Percentiles rank a stretch among this genome's conserved stretches.
Conservation (phyloP, 78 protist species). For the Dictyostelium capitatum region DNA sequence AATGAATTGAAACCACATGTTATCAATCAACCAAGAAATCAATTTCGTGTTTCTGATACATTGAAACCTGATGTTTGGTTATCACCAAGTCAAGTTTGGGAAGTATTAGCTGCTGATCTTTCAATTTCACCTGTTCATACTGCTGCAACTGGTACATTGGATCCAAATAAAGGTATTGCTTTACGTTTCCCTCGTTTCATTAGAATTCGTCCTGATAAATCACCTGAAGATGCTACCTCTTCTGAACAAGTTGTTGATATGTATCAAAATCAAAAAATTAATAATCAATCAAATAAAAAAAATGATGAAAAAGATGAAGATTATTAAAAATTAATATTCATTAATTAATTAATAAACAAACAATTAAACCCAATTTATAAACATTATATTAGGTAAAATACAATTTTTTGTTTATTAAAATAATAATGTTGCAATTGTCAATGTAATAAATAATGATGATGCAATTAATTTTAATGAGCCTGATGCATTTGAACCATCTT, state of each 20-base stretch:
- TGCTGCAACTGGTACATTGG: conserved; percentile 93
- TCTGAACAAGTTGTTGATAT: conserved; percentile 89
- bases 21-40: conserved; percentile 34
- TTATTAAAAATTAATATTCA: background rate
- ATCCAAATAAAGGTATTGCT: conserved; percentile 96
- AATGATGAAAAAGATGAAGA: conserved; percentile 28
- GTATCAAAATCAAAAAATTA: conserved; percentile 75
- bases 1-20: conserved; percentile 53
- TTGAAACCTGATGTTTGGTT: conserved; percentile 96
- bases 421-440: too few species aligned
- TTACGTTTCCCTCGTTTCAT: conserved; percentile 99
- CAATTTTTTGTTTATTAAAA: too few species aligned
- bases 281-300: background rate
- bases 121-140: conserved; percentile 93
- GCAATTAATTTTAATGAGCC: too few species aligned
- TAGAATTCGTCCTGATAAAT: conserved; percentile 97
- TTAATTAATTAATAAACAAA: background rate
- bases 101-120: conserved; percentile 96
- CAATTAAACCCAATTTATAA: too few species aligned
- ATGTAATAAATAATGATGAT: too few species aligned
- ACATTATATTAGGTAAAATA: too few species aligned
- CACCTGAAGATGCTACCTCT: conserved; percentile 95
- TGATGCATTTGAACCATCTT: too few species aligned
- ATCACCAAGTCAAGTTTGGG: conserved; percentile 96
- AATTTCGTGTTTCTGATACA: conserved; percentile 47